phyloP scores from a whole-genome alignment of 352 stramenopile genomes.

The Thalassiosira livingstoniorum region DNA sequence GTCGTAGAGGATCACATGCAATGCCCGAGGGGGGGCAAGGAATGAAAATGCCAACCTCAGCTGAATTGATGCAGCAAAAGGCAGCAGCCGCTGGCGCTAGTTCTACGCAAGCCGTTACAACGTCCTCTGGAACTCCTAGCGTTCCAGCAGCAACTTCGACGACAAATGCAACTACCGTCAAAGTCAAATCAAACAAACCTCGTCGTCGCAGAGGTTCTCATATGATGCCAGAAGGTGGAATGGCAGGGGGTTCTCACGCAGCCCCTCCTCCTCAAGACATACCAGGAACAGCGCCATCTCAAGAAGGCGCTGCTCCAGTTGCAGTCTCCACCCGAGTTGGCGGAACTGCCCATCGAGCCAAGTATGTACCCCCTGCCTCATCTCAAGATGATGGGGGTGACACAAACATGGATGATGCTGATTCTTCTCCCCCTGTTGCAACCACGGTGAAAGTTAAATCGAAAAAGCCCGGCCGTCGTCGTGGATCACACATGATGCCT shows the following conservation, averaged over 20 bases:
- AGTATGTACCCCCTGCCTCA: neutral
- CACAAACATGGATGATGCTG: slow-evolving; percentile 1
- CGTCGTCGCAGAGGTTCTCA: slow-evolving; percentile 4
- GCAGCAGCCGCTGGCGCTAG: neutral
- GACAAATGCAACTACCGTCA: slow-evolving; percentile 15
- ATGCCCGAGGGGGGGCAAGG: slow-evolving; percentile 21
- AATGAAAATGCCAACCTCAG: slow-evolving; percentile 11
- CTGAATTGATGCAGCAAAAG: slow-evolving; percentile 8
- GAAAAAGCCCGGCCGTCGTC: neutral
- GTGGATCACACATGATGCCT: slow-evolving; percentile 14
- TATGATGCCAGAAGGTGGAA: neutral
- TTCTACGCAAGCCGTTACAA: neutral
- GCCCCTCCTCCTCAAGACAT: slow-evolving; percentile 2
- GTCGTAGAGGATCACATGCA: slow-evolving; percentile 36
- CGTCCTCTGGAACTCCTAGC: neutral
- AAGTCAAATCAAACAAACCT: neutral
- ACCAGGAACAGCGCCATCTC: neutral
- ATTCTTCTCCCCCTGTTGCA: neutral
- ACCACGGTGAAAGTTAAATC: slow-evolving; percentile 11
- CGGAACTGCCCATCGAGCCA: neutral
- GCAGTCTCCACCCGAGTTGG: neutral
- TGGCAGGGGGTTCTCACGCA: neutral
- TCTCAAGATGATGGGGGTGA: neutral
- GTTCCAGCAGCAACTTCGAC: neutral
- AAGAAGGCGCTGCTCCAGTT: neutral